Evolutionary conservation across 345 rosid species (phyloP), one percentile per base, ranked within the genome.

Genomic region (Eucalyptus erythrocorys): DNA sequence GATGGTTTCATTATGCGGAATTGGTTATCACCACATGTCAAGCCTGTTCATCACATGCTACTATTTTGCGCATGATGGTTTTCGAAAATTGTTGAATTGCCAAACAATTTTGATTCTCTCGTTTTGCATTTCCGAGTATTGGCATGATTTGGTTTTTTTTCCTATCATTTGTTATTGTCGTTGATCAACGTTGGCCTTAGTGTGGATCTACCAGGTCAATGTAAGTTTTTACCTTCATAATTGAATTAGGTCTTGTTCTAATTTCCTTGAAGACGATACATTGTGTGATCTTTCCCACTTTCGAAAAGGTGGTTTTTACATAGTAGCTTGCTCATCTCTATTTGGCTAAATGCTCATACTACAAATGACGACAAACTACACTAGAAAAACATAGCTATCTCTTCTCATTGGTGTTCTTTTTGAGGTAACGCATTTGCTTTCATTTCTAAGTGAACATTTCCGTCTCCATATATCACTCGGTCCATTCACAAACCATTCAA

Each of bases 51-150:
- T 30, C 68, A 13, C 3, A 2, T n/a, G 76, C 30, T 24, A 1
- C 61, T 55, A 55, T 55, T 55, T 55, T 55, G 61, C 10, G 61
- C 61, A 55, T 24, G 61, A 55, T 1, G 1, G 6, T 55, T 55
- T 55, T 24, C 1, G 12, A 26, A 55, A 55, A 55, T 55, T 55
- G 13, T 55, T 14, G 30, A 24, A 55, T 55, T 55, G 61, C 30
- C 30, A 0, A 24, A 55, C 13, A 55, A 55, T 55, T 55, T 55
- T 55, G 61, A 13, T 26, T 55, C 61, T 55, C 61, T 22, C 13
- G 0, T 55, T 55, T 1, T 4, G 0, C 30, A 55, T 55, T 26
- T 24, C 1, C 0, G 3, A 26, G 30, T 22, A 55, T 1, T 0
- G 1, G 61, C 61, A 24, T 0, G 61, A 55, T 24, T 55, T 30